Conservation (phyloP, 352 stramenopile genomes). For the Phytophthora nicotianae region DNA sequence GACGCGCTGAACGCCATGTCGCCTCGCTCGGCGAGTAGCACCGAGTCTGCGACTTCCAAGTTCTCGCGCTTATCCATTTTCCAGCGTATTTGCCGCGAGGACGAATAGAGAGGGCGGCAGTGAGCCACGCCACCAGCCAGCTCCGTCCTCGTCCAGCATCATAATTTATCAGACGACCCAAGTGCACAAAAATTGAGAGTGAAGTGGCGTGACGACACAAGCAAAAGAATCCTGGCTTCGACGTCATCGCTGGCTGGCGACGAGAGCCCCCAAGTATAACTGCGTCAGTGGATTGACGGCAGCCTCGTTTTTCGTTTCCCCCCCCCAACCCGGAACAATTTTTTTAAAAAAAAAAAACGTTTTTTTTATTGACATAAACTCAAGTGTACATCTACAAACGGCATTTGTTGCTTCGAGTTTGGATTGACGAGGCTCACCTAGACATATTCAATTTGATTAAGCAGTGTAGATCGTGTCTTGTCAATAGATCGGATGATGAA, state of each 20-base stretch:
- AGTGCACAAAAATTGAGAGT: slow-evolving; percentile 34
- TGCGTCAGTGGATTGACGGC: slow-evolving; percentile 42
- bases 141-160: slow-evolving; percentile 23
- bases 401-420: slow-evolving; percentile 11
- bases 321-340: slow-evolving; percentile 44
- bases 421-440: slow-evolving; percentile 10
- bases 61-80: slow-evolving; percentile 84
- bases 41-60: slow-evolving; percentile 45
- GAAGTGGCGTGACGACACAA: slow-evolving; percentile 38
- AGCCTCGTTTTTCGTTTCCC: slow-evolving; percentile 33
- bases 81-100: slow-evolving; percentile 82
- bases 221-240: slow-evolving; percentile 23
- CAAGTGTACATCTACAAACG: slow-evolving; percentile 16
- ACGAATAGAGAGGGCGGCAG: slow-evolving; percentile 35
- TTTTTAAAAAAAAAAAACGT: slow-evolving; percentile 35
- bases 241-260: slow-evolving; percentile 14
- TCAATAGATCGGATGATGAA: slow-evolving; percentile 14
- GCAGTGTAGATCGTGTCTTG: slow-evolving; percentile 12
- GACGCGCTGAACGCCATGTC: slow-evolving; percentile 45
- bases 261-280: slow-evolving; percentile 35
- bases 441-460: not conserved
- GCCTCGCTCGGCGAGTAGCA: slow-evolving; percentile 38
- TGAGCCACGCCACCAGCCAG: slow-evolving; percentile 20
- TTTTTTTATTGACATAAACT: slow-evolving; percentile 38
- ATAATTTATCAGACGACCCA: slow-evolving; percentile 61